Base-by-base conservation (phyloP, 1,284 basidiomycete species). In the Fomitiporia mediterranea region DNA sequence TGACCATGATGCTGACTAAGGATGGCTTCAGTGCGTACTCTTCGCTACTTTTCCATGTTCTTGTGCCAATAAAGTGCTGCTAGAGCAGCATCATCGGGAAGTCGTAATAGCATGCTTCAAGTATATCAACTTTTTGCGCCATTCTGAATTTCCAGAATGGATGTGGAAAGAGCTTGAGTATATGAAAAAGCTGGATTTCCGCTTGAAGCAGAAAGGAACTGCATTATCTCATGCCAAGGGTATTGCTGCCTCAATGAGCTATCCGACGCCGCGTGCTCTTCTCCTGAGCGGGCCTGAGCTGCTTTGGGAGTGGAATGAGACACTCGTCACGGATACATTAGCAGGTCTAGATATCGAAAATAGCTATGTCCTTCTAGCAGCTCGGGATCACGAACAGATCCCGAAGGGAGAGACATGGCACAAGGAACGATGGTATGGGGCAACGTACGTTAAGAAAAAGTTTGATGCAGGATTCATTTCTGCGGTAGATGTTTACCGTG, bases 361-460 rank as follows among this genome's bases (percentile, higher is more conserved):
- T 34, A 34, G 32, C 13, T 6, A 6, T 13, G 13, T 34, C 13
- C 6, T 13, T 6, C 7, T 34, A 6, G 13, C 19, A 6, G 11
- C 39, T 4, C 83, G 82, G 66, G 78, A 77, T 53, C 81, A 80
- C 64, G 81, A 91, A 70, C 74, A 91, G 70, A 74, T 69, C 51
- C 75, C 79, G 37, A 77, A 78, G 19, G 73, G 67, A 56, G 63
- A 66, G 55, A 64, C 70, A 4, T 96, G 90, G 82, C 73, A 83
- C 61, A 75, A 79, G 53, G 90, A 89, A 68, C 90, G 89, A 57
- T 86, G 89, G 79, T 98, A 97, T 69, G 89, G 86, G 3, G 95
- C 94, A 0, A 78, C 83, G 63, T 95, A 94, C 69, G 6, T 6
- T 34, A 34, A 6, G 32, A 13, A 34, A 6, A 13, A 13, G 13